Evolutionary conservation across 2,329 filamentous ascomycete species (phyloP).

Genomic region (Claviceps capensis): DNA sequence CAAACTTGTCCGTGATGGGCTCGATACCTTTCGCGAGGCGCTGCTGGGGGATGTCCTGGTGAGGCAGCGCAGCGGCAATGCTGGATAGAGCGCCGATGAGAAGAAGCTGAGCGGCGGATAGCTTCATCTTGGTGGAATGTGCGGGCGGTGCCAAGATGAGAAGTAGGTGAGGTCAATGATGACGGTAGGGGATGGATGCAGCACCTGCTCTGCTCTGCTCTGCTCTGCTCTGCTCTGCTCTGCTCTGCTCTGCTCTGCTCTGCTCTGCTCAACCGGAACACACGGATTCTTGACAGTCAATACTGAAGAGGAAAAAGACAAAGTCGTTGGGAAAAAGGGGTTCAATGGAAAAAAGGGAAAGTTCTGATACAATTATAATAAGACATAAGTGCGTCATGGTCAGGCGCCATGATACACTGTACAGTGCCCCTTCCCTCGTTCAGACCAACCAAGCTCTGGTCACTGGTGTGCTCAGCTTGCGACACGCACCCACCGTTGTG

Average conservation of each 20-base stretch:
- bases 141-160: neutral
- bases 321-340: too few relatives aligned
- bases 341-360: neutral
- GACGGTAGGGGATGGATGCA: neutral
- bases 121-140: slow-evolving; percentile 13
- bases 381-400: neutral
- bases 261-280: too few relatives aligned
- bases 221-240: too few relatives aligned
- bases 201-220: too few relatives aligned
- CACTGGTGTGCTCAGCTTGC: neutral
- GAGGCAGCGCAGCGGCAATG: slow-evolving; percentile 14
- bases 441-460: neutral
- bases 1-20: slow-evolving; percentile 31
- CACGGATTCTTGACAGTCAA: neutral
- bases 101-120: slow-evolving; percentile 14
- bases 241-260: too few relatives aligned
- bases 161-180: neutral
- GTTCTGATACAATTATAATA: neutral
- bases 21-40: slow-evolving; percentile 36
- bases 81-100: slow-evolving; percentile 12
- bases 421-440: neutral
- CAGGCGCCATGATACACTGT: neutral
- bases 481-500: neutral
- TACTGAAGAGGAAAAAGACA: neutral
- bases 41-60: slow-evolving; percentile 39